These are phyloP conservation scores for apple (Malus domestica) DNA, from an alignment of 306 rosid species.

Conservation along the genomic window ASM211411v1 NC_041801.1:23080501-23081000, in stretches of 20 bases:
- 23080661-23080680: constrained; percentile 88
- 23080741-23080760: constrained; percentile 88
- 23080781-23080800: constrained; percentile 68
- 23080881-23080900: constrained; percentile 94
- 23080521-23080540: not conserved
- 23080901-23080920: constrained; percentile 83
- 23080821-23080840: constrained; percentile 85
- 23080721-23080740: constrained; percentile 84
- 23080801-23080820: constrained; percentile 62
- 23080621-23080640: constrained; percentile 11
- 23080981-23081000: constrained; percentile 53
- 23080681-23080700: constrained; percentile 88
- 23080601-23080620: not conserved
- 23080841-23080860: constrained; percentile 49
- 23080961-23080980: constrained; percentile 51
- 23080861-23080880: constrained; percentile 68
- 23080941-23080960: constrained; percentile 49
- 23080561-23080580: not conserved
- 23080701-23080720: constrained; percentile 90
- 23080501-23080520: not conserved
- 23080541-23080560: not conserved
- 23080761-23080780: constrained; percentile 96
- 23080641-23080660: constrained; percentile 65
- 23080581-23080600: not conserved
- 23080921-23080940: constrained; percentile 68